These are phyloP conservation scores for Geotrichum phurueaensis DNA, from an alignment of 1,139 yeast species.

Conservation along the genomic window DNA sequence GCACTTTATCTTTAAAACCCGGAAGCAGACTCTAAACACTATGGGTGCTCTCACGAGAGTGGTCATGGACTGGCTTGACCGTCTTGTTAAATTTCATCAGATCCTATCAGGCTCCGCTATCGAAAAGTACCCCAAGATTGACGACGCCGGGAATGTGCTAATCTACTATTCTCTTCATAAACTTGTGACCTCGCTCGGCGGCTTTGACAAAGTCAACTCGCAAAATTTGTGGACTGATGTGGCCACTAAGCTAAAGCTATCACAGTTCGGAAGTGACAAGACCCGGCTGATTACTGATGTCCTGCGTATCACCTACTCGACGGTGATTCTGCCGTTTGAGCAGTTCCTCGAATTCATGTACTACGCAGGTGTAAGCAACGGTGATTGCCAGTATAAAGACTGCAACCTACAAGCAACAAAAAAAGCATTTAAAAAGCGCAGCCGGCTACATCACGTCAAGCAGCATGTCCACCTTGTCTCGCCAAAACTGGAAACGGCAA, in stretches of 20 bases:
- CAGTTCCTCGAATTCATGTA: conserved; percentile 22
- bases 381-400: conserved; percentile 9
- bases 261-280: not conserved
- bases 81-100: conserved; percentile 33
- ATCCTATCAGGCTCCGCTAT: conserved; percentile 23
- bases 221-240: conserved; percentile 29
- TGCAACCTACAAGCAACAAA: conserved; percentile 8
- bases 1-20: conserved; percentile 46
- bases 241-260: conserved; percentile 11
- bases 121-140: conserved; percentile 30
- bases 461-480: conserved; percentile 1
- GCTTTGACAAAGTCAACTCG: conserved; percentile 25
- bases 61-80: conserved; percentile 34
- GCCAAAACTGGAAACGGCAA: not conserved
- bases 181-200: conserved; percentile 30
- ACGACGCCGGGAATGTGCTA: conserved; percentile 19
- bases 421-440: not conserved
- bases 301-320: conserved; percentile 2
- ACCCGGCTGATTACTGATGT: not conserved
- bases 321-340: conserved; percentile 32
- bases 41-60: conserved; percentile 39
- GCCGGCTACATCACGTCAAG: not conserved
- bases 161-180: conserved; percentile 31
- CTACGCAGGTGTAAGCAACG: conserved; percentile 12
- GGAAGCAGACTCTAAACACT: conserved; percentile 47